Conservation (phyloP, 139 green algal species). For the Chlorella sp. region DNA sequence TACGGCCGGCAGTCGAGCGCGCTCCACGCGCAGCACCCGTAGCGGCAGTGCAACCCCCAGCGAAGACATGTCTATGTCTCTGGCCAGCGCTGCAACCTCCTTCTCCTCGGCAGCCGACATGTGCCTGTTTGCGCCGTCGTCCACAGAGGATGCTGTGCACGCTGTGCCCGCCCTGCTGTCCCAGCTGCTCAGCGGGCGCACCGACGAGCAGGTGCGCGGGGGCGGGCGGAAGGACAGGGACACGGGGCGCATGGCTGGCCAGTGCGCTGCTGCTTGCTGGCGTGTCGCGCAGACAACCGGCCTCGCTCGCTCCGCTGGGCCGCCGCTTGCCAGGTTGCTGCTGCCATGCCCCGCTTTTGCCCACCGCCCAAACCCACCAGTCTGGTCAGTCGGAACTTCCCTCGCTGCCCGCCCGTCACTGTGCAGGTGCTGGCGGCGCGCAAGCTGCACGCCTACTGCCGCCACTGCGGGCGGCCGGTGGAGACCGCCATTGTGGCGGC, state of each 20-base stretch:
- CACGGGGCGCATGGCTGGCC: no score
- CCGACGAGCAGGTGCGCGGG: slow-evolving; percentile 23
- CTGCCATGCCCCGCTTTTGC: no score
- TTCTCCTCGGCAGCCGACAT: slow-evolving; percentile 1
- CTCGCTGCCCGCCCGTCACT: not conserved
- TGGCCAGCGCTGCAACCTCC: not conserved
- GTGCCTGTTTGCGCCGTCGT: slow-evolving; percentile 13
- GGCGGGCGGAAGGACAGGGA: not conserved
- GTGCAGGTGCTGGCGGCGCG: slow-evolving; percentile 26
- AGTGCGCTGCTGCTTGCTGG: not conserved
- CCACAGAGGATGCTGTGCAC: slow-evolving; percentile 31
- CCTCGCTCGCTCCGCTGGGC: no score
- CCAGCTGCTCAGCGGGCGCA: slow-evolving; percentile 32
- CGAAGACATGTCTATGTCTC: slow-evolving; percentile 1
- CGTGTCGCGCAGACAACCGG: not conserved
- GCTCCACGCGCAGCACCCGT: not conserved
- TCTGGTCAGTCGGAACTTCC: no score
- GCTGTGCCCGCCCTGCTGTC: slow-evolving; percentile 38
- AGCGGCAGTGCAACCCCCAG: slow-evolving; percentile 15
- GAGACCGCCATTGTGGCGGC: slow-evolving; percentile 80
- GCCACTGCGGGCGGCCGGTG: slow-evolving; percentile 83
- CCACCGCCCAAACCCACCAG: no score
- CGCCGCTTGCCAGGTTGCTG: no score
- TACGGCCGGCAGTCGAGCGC: not conserved
- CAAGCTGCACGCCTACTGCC: slow-evolving; percentile 40